Evolutionary conservation across 2,329 filamentous ascomycete genomes (phyloP).

Genomic region (Venturia pyrina): DNA sequence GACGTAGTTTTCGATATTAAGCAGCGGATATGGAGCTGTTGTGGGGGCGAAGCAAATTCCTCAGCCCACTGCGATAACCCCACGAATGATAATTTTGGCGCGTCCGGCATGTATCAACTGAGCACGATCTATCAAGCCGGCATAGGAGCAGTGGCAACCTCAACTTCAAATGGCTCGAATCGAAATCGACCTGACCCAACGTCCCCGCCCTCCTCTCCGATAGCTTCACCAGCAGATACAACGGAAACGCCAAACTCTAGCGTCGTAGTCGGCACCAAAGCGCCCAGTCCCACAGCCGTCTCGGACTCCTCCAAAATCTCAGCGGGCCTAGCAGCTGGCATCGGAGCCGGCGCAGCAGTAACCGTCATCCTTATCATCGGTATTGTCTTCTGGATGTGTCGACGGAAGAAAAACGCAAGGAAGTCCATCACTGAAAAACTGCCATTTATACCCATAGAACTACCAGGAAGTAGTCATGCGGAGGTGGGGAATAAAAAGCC

Average conservation of each 20-base stretch:
- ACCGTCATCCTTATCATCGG: background rate
- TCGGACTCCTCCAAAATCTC: background rate
- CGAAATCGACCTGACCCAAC: background rate
- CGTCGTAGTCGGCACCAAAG: background rate
- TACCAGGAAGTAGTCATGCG: too few species aligned
- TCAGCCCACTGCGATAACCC: background rate
- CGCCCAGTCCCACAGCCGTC: background rate
- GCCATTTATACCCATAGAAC: background rate
- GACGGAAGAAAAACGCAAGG: background rate
- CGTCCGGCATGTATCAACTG: background rate
- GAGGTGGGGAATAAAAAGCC: background rate
- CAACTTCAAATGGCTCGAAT: background rate
- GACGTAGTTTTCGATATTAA: background rate
- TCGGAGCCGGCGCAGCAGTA: background rate
- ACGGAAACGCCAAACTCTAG: background rate
- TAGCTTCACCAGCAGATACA: background rate
- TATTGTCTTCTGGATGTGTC: background rate
- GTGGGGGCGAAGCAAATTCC: background rate
- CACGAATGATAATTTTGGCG: background rate
- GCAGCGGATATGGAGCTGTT: background rate
- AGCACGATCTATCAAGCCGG: background rate
- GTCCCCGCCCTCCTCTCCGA: background rate
- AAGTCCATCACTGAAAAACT: too few species aligned
- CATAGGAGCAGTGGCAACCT: background rate
- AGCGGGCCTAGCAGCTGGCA: background rate